Conservation (phyloP, 148 eudicot species). For the Nepenthes gracilis region DNA sequence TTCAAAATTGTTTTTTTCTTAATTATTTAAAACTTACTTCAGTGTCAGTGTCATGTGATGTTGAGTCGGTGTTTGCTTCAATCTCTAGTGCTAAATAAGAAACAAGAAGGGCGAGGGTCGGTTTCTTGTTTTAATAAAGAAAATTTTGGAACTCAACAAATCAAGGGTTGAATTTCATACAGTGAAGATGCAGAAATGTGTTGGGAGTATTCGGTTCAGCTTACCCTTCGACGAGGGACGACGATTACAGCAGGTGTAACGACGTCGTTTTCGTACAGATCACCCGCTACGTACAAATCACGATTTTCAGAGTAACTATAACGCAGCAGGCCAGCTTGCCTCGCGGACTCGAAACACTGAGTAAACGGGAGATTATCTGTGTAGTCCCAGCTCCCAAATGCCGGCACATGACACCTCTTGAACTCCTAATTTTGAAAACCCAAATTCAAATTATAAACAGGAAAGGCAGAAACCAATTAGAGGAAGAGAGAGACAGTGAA, state of each 20-base stretch:
- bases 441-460: background rate
- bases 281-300: slow-evolving; percentile 84
- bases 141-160: no score
- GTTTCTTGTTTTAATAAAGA: no score
- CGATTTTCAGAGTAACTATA: slow-evolving; percentile 34
- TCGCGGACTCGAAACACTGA: slow-evolving; percentile 67
- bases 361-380: slow-evolving; percentile 42
- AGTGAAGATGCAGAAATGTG: no score
- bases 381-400: slow-evolving; percentile 90
- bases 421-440: background rate
- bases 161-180: no score
- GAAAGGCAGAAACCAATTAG: background rate
- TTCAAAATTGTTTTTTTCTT: no score
- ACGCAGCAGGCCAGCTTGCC: slow-evolving; percentile 27
- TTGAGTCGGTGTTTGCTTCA: no score
- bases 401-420: slow-evolving; percentile 42
- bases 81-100: no score
- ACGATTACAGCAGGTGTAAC: slow-evolving; percentile 82
- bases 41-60: no score
- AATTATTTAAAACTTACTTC: no score
- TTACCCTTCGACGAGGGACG: slow-evolving; percentile 74
- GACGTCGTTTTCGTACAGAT: slow-evolving; percentile 60
- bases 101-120: no score
- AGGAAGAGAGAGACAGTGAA: background rate
- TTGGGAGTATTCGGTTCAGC: background rate